A percentile compares a stretch with the other conserved stretches of the same genome.
Evolutionary conservation across 345 rosid genomes (phyloP).

Genomic region (Xanthoceras sorbifolium): DNA sequence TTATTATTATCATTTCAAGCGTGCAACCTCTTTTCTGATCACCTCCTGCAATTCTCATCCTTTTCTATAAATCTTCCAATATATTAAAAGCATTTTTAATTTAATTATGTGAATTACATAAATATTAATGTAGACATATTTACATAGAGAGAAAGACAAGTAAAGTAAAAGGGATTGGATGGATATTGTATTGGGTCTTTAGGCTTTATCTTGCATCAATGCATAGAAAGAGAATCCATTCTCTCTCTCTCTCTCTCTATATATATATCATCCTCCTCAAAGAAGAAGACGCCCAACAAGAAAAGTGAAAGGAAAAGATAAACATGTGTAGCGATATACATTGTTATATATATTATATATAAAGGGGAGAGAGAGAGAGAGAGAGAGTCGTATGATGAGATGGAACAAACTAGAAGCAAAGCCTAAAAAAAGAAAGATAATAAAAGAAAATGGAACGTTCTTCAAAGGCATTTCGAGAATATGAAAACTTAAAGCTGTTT

Average conservation of each 20-base stretch:
- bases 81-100: not conserved
- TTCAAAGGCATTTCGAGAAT: constrained; percentile 40
- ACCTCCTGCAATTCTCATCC: constrained; percentile 9
- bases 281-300: constrained; percentile 24
- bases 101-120: not conserved
- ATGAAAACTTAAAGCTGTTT: constrained; percentile 27
- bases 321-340: not conserved
- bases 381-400: constrained; percentile 19
- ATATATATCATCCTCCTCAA: constrained; percentile 14
- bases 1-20: constrained; percentile 13
- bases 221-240: constrained; percentile 32
- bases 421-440: constrained; percentile 33
- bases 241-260: too few relatives aligned
- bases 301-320: not conserved
- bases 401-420: constrained; percentile 48
- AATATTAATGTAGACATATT: not conserved
- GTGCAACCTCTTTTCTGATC: constrained; percentile 21
- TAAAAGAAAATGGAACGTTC: constrained; percentile 49
- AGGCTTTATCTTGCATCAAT: constrained; percentile 55
- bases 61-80: not conserved
- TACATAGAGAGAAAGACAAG: not conserved
- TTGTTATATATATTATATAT: not conserved
- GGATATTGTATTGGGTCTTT: constrained; percentile 26
- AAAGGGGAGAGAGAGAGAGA: not conserved
- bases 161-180: not conserved